Base-by-base conservation (phyloP, 2,329 filamentous ascomycete genomes). In the Stachybotrys elegans region DNA sequence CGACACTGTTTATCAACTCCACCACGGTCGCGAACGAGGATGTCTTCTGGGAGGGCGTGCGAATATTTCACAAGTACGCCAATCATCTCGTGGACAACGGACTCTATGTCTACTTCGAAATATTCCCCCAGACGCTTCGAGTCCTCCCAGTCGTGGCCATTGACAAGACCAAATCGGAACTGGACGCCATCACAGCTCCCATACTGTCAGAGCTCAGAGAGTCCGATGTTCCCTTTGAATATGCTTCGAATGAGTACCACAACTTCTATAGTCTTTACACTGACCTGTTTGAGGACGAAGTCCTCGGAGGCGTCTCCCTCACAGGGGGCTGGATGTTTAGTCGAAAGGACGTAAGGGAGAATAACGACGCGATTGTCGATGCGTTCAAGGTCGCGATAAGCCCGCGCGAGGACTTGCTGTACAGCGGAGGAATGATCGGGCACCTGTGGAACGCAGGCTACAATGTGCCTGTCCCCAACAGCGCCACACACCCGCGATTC, bases 1-100 rank as follows among this genome's bases (percentile, higher is more conserved):
- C 70, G 51, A 46, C 68, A 11, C 49, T 70, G 40, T 61, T 60
- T 43, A 63, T 70, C 54, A 68, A 65, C 49, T 52, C 55, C 7
- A 57, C 59, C 2, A 56, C 58, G 17, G 66, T 66, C 38, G 58
- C 54, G 17, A 56, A 67, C 32, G 60, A 69, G 19, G 60, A 61
- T 3, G 48, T 67, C 2, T 76, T 70, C 59, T 79, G 71, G 63
- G 56, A 71, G 14, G 70, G 71, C 1, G 63, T 79, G 6, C 58
- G 60, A 9, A 62, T 64, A 12, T 80, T 74, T 57, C 73, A 78
- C 53, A 61, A 61, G 38, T 64, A 66, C 45, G 52, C 65, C 32
- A 65, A 63, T 43, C 51, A 61, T 46, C 62, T 68, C 31, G 69
- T 74, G 38, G 63, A 65, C 20, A 57, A 63, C 19, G 61, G 70